Evolutionary conservation across 495 filamentous ascomycete genomes (phyloP), one percentile per base, ranked within the genome.

Genomic region (Bacidia rubella): DNA sequence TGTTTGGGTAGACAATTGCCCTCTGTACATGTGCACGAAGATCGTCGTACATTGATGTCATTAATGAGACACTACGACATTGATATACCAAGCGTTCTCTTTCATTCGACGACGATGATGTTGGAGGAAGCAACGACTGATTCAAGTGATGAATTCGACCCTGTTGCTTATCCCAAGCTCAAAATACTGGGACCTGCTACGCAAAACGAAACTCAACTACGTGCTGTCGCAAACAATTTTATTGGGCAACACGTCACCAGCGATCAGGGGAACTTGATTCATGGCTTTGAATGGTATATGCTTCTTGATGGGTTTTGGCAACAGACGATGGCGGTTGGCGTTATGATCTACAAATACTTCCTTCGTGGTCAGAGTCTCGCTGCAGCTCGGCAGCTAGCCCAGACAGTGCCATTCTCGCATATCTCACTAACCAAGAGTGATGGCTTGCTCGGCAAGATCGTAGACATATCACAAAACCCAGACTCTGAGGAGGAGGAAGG

Each of bases 271-370:
- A 68, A 76, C 40, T 68, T 95, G 53, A 87, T 96, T 47, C 76
- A 82, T 35, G 79, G 82, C 50, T 64, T 95, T 51, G 85, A 94
- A 59, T 98, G 92, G 92, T 82, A 87, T 62, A 66, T 85, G 54
- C 68, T 83, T 43, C 71, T 87, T 12, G 80, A 84, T 23, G 81
- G 75, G 1, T 72, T 86, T 51, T 87, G 85, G 74, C 63, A 70
- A 24, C 74, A 85, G 54, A 83, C 87, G 2, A 87, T 90, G 66
- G 57, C 69, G 15, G 73, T 77, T 35, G 81, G 85, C 32, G 71
- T 75, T 26, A 66, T 77, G 58, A 71, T 89, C 29, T 88, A 94
- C 67, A 82, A 82, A 61, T 74, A 74, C 47, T 80, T 87, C 45
- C 68, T 87, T 39, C 75, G 86, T 90, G 52, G 48, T 11, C 17